These are phyloP conservation scores for Phoma sp. DNA, from an alignment of 2,329 filamentous ascomycete genomes.

Conservation along the genomic window DNA sequence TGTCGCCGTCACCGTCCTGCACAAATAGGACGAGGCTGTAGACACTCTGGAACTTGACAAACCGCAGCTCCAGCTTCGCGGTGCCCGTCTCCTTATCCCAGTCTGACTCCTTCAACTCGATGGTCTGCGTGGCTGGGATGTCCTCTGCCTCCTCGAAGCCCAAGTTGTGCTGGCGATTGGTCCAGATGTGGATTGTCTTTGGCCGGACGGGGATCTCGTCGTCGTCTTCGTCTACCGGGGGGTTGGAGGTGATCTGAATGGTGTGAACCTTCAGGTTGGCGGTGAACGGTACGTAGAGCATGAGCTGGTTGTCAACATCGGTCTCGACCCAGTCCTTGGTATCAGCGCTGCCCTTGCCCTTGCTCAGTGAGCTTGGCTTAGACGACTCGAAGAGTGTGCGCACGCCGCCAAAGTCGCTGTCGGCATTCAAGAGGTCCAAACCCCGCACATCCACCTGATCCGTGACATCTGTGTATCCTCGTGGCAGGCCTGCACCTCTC, in stretches of 20 bases:
- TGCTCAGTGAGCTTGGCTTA: slow-evolving; percentile 68
- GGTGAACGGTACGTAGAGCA: slow-evolving; percentile 91
- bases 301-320: slow-evolving; percentile 94
- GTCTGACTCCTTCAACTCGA: slow-evolving; percentile 75
- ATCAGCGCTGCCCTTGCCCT: slow-evolving; percentile 57
- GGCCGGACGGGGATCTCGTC: slow-evolving; percentile 82
- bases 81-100: slow-evolving; percentile 68
- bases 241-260: slow-evolving; percentile 81
- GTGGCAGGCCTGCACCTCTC: slow-evolving; percentile 76
- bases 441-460: slow-evolving; percentile 79
- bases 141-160: slow-evolving; percentile 96
- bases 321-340: slow-evolving; percentile 87
- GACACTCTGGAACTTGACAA: slow-evolving; percentile 97
- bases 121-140: slow-evolving; percentile 77
- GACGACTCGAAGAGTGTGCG: slow-evolving; percentile 73
- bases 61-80: slow-evolving; percentile 70
- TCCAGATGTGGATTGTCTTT: slow-evolving; percentile 82
- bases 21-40: slow-evolving; percentile 87
- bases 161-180: slow-evolving; percentile 86
- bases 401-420: slow-evolving; percentile 75
- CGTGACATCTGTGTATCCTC: slow-evolving; percentile 84
- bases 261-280: slow-evolving; percentile 89
- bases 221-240: slow-evolving; percentile 60
- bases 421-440: slow-evolving; percentile 86
- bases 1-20: slow-evolving; percentile 77